phyloP scores from a whole-genome alignment of 495 filamentous ascomycete genomes.

The Emericellopsis terricola region DNA sequence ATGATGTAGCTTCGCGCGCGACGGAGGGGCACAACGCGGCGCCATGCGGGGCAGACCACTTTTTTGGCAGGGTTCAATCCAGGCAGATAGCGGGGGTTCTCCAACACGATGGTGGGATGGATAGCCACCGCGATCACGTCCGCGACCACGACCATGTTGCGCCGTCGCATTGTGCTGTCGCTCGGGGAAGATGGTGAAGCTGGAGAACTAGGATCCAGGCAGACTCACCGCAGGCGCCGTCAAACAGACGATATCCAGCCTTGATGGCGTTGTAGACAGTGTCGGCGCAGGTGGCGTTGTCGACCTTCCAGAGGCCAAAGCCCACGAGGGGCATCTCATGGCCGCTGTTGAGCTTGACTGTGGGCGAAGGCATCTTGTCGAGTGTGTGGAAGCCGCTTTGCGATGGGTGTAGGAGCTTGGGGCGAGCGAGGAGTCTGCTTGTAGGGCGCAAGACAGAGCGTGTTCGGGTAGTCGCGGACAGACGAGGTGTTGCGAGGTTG shows the following conservation, averaged over 20 bases:
- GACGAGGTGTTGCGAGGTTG: no score
- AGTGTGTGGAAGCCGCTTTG: background rate
- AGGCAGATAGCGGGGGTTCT: background rate
- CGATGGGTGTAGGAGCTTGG: no score
- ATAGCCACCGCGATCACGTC: background rate
- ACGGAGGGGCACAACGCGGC: no score
- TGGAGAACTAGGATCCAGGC: background rate
- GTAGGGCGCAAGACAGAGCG: no score
- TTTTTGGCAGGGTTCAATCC: slow-evolving; percentile 1
- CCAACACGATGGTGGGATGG: background rate
- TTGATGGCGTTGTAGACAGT: slow-evolving; percentile 83
- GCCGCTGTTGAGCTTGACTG: slow-evolving; percentile 65
- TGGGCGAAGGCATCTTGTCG: slow-evolving; percentile 23
- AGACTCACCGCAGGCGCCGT: slow-evolving; percentile 64
- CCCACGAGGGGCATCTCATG: slow-evolving; percentile 79
- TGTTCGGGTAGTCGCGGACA: no score
- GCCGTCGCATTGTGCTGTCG: background rate
- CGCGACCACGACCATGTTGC: background rate
- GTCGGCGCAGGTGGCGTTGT: slow-evolving; percentile 57
- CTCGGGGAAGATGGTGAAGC: background rate
- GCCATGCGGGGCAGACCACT: no score
- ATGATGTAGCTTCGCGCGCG: no score
- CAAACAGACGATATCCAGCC: slow-evolving; percentile 69
- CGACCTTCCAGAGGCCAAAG: slow-evolving; percentile 73
- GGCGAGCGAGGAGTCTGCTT: no score